Base-by-base conservation (phyloP, 495 filamentous ascomycete genomes). In the Trypethelium eluteriae region DNA sequence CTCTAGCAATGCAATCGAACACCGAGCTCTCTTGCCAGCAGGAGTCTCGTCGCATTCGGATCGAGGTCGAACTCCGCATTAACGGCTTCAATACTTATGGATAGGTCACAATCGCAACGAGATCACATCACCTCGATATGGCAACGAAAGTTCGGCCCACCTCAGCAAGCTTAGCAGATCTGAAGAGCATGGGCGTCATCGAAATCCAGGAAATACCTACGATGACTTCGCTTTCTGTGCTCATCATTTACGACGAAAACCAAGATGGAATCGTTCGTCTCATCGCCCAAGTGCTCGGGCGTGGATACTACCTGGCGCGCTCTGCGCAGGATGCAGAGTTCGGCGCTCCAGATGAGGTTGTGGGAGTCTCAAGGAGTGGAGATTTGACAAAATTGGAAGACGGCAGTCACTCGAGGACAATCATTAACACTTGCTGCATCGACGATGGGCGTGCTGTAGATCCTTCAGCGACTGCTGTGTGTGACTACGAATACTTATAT, bases 401-500 rank as follows among this genome's bases (percentile, higher is more conserved):
- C 35, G 68, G 65, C 62, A 63, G 68, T 41, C 61, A 38, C 11
- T 70, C 68, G 57, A 68, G 75, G 44, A 65, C 69, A 44, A 74
- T 87, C 49, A 89, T 92, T 70, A 89, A 91, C 70, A 84, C 85
- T 2, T 88, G 92, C 68, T 89, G 87, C 72, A 84, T 91, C 65
- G 86, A 86, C 67, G 80, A 86, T 47, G 84, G 86, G 32, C 87
- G 88, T 75, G 82, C 84, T 11, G 85, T 84, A 18, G 86, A 89
- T 67, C 79, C 85, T 46, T 71, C 79, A 46, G 79, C 91, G 36
- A 88, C 85, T 2, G 80, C 84, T 38, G 72, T 79, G 25, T 90
- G 88, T 74, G 85, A 92, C 74, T 92, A 91, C 76, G 90, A 94
- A 75, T 94, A 92, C 69, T 79, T 94, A 32, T 93, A 92, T 77